Base-by-base conservation (phyloP, 2,329 filamentous ascomycete genomes). In the Colletotrichum magnum region DNA sequence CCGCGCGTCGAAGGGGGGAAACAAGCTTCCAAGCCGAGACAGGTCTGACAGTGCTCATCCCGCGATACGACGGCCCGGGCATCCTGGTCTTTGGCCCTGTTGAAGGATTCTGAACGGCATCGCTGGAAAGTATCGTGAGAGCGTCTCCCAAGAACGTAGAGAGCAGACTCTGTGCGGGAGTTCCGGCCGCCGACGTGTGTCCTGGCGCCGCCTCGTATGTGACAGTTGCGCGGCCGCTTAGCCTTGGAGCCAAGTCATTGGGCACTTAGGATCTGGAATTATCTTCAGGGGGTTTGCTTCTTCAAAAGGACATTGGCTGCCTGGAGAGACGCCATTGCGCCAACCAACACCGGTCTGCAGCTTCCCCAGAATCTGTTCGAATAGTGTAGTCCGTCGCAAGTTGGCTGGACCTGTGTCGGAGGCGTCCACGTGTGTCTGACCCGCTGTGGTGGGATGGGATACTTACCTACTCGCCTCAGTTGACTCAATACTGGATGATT, bases 151-250 rank as follows among this genome's bases (percentile, higher is more conserved):
- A 28, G 58, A 50, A 10, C 18, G n/a, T 6, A n/a, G 45, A 18
- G 16, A n/a, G 16, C 16, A 48, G 18, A 48, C 45, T n/a, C 13
- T 43, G 41, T 48, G 51, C 51, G 59, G 24, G 50, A 50, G 39
- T 53, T n/a, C 28, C 9, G n/a, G n/a, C 10, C 43, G 41, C 51
- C 21, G 28, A 47, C 43, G 36, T 51, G 15, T 56, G 56, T 57
- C 51, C 18, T 67, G 62, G 56, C 51, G 66, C 41, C 56, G 45
- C 50, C 50, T 66, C 48, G 15, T 18, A 12, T 60, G 28, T 26
- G 53, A 51, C 43, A 16, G 62, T 41, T 18, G 50, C 13, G 50
- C 18, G 21, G 16, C 36, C 18, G 28, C 13, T 48, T 47, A 62
- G 51, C 51, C 26, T 57, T 24, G 45, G n/a, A 16, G 16, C 57